Percentiles rank a stretch among this genome's conserved stretches.
These are phyloP conservation scores for Neurospora sp. DNA, from an alignment of 495 filamentous ascomycete genomes.

Conservation along the genomic window DNA sequence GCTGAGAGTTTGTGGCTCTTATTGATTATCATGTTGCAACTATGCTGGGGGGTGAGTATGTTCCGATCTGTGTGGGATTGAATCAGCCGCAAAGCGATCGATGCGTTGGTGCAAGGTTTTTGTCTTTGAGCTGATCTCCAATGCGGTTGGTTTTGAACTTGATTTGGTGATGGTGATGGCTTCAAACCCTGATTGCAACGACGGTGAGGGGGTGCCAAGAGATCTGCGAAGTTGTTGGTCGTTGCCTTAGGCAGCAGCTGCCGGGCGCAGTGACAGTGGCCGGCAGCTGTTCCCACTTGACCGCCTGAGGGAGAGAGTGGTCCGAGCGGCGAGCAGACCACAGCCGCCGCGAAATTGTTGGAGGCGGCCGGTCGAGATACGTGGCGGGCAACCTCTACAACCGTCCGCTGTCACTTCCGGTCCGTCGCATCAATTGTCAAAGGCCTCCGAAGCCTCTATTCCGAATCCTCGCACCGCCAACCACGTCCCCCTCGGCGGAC, in stretches of 20 bases:
- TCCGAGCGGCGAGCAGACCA: slow-evolving; percentile 12
- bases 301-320: not conserved
- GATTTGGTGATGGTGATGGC: not conserved
- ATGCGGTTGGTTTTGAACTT: not conserved
- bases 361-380: slow-evolving; percentile 18
- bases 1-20: not conserved
- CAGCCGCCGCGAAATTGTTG: slow-evolving; percentile 26
- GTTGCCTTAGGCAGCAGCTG: not conserved
- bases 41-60: not conserved
- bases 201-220: not conserved
- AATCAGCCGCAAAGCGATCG: not conserved
- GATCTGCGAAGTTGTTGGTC: not conserved
- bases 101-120: not conserved
- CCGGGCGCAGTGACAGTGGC: not conserved
- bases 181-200: not conserved
- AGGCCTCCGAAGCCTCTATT: not conserved
- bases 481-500: not conserved
- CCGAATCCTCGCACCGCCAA: not conserved
- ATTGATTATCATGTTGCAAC: not conserved
- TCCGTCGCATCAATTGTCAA: not conserved
- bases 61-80: not conserved
- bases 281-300: not conserved
- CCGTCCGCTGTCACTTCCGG: not conserved
- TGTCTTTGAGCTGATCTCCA: not conserved
- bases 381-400: slow-evolving; percentile 20